Base-by-base conservation (phyloP, 345 rosid genomes). In the Balakata baccata region DNA sequence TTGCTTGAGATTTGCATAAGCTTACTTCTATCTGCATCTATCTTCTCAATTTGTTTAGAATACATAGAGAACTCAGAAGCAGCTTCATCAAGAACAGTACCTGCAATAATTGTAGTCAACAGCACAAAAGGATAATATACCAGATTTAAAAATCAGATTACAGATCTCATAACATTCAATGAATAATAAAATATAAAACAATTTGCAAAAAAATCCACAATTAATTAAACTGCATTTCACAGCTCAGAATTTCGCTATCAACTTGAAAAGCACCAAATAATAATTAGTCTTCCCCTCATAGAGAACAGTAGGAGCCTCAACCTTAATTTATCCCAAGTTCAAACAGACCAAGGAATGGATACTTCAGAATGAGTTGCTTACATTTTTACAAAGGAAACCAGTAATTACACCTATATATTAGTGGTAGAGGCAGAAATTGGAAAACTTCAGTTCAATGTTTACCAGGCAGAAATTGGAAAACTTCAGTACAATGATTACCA, bases 61-160 rank as follows among this genome's bases (percentile, higher is more conserved):
- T 81, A 82, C 81, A 81, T 81, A 60, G 86, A 81, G 80, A 86
- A 85, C 77, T 79, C 84, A 62, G 81, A 69, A 77, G 72, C 84
- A 67, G 85, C 88, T 78, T 84, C 91, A 74, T 76, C 84, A 60
- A 66, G 75, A 79, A 69, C 45, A 59, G 73, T 71, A 52, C 77
- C 79, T 79, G 81, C 49, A 73, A 78, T 59, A 25, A 62, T 51
- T 70, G 52, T 60, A 50, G 50, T 77, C 54, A 75, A 79, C 25
- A 68, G 11, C 68, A 62, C 82, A 72, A 75, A 57, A 70, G 78
- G 34, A 29, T 5, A 51, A 34, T 34, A 66, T 5, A 61, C 41
- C 60, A 74, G 54, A 77, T 45, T 20, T 58, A 43, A 29, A 29
- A 22, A 72, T 37, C 22, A 52, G 43, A 76, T 5, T 53, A 72